phyloP scores from a whole-genome alignment of 2,329 filamentous ascomycete genomes.

The Trichophyton mentagrophytes region DNA sequence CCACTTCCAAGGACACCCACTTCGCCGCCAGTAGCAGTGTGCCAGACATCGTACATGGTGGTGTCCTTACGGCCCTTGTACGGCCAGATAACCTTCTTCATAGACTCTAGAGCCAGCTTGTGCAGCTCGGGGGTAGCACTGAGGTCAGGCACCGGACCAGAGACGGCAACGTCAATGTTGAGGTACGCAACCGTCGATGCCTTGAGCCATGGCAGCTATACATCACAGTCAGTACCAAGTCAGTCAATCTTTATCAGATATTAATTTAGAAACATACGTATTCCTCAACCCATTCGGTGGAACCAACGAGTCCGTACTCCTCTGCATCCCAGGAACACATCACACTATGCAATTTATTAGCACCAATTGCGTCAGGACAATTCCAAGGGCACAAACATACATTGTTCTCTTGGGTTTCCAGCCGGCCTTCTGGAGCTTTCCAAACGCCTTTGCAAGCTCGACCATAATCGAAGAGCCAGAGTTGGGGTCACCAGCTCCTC shows the following conservation, averaged over 20 bases:
- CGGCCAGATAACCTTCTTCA: conserved; percentile 34
- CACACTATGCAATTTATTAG: conserved; percentile 11
- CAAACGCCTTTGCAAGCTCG: conserved; percentile 40
- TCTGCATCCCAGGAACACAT: conserved; percentile 26
- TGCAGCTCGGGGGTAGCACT: conserved; percentile 32
- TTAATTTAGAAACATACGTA: conserved; percentile 19
- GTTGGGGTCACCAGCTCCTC: conserved; percentile 42
- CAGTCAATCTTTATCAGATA: too few species aligned
- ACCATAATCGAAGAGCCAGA: conserved; percentile 39
- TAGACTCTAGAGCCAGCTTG: conserved; percentile 21
- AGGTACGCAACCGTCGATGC: conserved; percentile 36
- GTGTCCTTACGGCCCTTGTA: conserved; percentile 25
- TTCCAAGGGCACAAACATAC: conserved; percentile 12
- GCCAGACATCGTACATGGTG: conserved; percentile 38
- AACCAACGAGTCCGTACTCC: conserved; percentile 29
- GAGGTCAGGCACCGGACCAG: conserved; percentile 30
- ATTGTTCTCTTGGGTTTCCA: conserved; percentile 43
- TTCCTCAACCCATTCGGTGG: conserved; percentile 40
- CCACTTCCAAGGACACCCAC: conserved; percentile 35
- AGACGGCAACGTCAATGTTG: conserved; percentile 40
- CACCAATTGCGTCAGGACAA: background rate
- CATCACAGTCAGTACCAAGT: conserved; percentile 1
- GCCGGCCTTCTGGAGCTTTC: conserved; percentile 34
- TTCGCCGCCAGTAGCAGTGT: conserved; percentile 21
- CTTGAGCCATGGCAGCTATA: conserved; percentile 33